phyloP scores from a whole-genome alignment of 768 basidiomycete species.

The Sistotremastrum suecicum region DNA sequence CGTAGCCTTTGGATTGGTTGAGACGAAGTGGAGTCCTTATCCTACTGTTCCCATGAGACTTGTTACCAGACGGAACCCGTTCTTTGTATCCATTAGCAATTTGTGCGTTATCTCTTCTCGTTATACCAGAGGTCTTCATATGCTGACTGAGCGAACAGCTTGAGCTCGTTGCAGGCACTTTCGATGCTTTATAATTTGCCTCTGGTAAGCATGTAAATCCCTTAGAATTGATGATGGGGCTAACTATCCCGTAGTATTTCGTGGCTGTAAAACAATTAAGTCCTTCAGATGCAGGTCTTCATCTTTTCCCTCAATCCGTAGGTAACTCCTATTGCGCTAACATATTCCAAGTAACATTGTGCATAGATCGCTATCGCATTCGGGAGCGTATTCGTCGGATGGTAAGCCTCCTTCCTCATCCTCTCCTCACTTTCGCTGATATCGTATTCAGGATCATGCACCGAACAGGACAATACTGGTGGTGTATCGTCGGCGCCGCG shows the following conservation, averaged over 20 bases:
- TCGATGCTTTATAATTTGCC: slow-evolving; percentile 85
- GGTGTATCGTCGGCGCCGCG: slow-evolving; percentile 52
- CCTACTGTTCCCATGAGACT: slow-evolving; percentile 86
- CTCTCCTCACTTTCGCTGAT: background rate
- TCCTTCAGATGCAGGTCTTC: slow-evolving; percentile 48
- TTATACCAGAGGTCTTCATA: background rate
- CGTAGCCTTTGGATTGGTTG: slow-evolving; percentile 64
- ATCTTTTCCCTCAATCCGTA: slow-evolving; percentile 84
- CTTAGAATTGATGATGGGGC: slow-evolving; percentile 4
- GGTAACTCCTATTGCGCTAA: slow-evolving; percentile 10
- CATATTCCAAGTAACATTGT: background rate
- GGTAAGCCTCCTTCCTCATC: slow-evolving; percentile 27
- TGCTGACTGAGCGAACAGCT: slow-evolving; percentile 8
- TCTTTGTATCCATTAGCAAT: slow-evolving; percentile 70
- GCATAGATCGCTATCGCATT: slow-evolving; percentile 60
- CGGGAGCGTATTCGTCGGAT: slow-evolving; percentile 83
- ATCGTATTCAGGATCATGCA: slow-evolving; percentile 55
- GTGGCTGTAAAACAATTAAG: slow-evolving; percentile 60
- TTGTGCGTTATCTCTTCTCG: too few species aligned
- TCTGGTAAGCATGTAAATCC: slow-evolving; percentile 32
- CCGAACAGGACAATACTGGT: slow-evolving; percentile 74
- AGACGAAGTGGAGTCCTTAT: slow-evolving; percentile 62
- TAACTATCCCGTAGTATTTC: slow-evolving; percentile 44
- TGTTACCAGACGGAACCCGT: slow-evolving; percentile 62
- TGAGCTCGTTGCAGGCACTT: slow-evolving; percentile 64